Conservation (phyloP, 1,139 yeast species). For the Suhomyces atakaporum region DNA sequence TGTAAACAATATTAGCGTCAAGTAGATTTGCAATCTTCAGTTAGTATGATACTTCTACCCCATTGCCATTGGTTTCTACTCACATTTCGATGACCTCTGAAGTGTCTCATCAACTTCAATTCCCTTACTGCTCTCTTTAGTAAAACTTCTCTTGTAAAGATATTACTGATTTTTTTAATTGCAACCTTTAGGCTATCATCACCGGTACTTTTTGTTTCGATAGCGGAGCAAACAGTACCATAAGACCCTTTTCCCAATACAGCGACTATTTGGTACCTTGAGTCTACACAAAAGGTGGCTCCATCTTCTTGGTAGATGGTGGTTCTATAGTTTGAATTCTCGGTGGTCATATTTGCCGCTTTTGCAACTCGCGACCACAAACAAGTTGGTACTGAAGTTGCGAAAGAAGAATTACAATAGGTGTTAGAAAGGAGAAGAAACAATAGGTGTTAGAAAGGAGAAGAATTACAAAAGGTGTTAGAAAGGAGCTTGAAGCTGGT, state of each 20-base stretch:
- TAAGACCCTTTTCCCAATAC: constrained; percentile 86
- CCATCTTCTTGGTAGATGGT: constrained; percentile 15
- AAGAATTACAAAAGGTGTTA: too few relatives aligned
- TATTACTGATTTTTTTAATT: constrained; percentile 73
- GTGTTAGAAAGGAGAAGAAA: too few relatives aligned
- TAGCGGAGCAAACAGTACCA: constrained; percentile 84
- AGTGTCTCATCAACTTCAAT: constrained; percentile 71
- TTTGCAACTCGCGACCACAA: constrained; percentile 1
- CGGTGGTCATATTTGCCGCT: background rate
- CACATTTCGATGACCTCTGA: constrained; percentile 78
- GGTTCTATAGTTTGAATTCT: background rate
- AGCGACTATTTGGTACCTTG: constrained; percentile 61
- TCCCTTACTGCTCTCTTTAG: constrained; percentile 78
- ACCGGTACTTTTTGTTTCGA: constrained; percentile 47
- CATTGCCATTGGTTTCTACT: constrained; percentile 15
- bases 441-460: background rate
- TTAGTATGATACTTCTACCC: constrained; percentile 3
- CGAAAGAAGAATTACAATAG: too few relatives aligned
- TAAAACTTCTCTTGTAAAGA: constrained; percentile 63
- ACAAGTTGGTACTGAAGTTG: too few relatives aligned
- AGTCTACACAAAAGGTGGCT: constrained; percentile 63
- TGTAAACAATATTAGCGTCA: constrained; percentile 69
- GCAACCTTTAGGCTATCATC: constrained; percentile 47
- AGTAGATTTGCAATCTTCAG: constrained; percentile 62
- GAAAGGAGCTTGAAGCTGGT: too few relatives aligned